Percentiles rank a stretch among this genome's conserved stretches.
These are phyloP conservation scores for Trichoderma harzianum DNA, from an alignment of 2,329 filamentous ascomycete species.

Conservation along the genomic window DNA sequence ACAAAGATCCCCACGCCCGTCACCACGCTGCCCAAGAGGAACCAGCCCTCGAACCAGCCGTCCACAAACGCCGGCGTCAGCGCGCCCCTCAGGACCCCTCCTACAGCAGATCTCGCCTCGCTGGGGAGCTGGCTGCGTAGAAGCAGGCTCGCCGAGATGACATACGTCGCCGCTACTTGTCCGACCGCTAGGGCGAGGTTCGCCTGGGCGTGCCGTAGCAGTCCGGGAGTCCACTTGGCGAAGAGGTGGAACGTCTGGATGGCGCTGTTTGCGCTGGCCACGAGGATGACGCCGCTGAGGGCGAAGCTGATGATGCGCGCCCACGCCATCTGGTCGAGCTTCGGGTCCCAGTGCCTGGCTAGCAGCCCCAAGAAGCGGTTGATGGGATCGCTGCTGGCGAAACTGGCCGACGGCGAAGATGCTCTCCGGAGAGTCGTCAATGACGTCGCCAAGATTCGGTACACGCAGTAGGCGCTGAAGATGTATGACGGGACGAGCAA, in stretches of 20 bases:
- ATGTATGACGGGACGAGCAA: conserved; percentile 60
- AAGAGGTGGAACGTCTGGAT: conserved; percentile 84
- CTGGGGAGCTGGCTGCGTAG: conserved; percentile 73
- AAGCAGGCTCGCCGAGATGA: conserved; percentile 75
- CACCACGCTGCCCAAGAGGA: conserved; percentile 62
- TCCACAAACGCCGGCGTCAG: conserved; percentile 65
- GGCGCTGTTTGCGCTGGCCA: conserved; percentile 76
- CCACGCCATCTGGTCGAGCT: conserved; percentile 79
- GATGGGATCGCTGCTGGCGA: conserved; percentile 74
- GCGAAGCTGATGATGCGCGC: conserved; percentile 81
- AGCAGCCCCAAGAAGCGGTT: conserved; percentile 78
- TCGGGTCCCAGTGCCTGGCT: conserved; percentile 79
- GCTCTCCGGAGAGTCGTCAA: conserved; percentile 63
- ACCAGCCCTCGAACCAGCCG: conserved; percentile 86
- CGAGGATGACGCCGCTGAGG: conserved; percentile 76
- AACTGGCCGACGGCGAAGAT: conserved; percentile 41
- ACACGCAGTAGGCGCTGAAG: conserved; percentile 81
- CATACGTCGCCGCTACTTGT: conserved; percentile 80
- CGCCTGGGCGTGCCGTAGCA: conserved; percentile 71
- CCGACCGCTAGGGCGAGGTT: conserved; percentile 76
- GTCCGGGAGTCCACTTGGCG: conserved; percentile 65
- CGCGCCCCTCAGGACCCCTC: conserved; percentile 72
- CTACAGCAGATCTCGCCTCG: conserved; percentile 73
- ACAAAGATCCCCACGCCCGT: conserved; percentile 73
- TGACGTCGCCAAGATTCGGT: conserved; percentile 71